phyloP scores from a whole-genome alignment of 805 yeast species.

The Cyberlindnera veronae region DNA sequence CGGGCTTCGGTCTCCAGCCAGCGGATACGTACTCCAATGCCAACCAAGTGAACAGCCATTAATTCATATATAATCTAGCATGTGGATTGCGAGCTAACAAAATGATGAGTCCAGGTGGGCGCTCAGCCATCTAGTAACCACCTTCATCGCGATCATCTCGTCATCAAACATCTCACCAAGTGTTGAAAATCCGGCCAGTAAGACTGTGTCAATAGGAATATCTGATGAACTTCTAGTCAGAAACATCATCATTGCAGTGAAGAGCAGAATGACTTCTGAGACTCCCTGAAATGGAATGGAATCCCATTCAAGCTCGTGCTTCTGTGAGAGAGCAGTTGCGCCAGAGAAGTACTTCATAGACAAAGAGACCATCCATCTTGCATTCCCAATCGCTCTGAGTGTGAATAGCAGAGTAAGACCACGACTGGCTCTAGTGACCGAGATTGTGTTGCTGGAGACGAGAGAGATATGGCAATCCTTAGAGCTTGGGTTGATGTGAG shows the following conservation, averaged over 20 bases:
- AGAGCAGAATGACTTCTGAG: background rate
- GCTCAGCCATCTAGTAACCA: background rate
- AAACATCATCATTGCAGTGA: background rate
- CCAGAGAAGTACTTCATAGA: background rate
- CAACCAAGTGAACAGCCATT: no score
- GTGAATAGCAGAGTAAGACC: background rate
- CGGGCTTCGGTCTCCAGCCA: no score
- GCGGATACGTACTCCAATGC: no score
- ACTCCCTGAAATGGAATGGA: background rate
- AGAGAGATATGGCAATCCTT: background rate
- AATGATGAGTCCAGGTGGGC: background rate
- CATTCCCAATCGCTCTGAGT: background rate
- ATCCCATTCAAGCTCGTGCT: constrained; percentile 1
- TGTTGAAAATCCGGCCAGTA: background rate
- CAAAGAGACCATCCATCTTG: background rate
- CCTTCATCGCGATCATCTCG: background rate
- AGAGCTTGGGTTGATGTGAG: background rate
- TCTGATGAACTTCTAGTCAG: background rate
- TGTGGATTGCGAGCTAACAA: no score
- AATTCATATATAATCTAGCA: no score
- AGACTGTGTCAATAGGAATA: background rate
- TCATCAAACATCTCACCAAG: background rate
- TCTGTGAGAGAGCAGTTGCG: background rate
- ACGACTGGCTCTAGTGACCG: background rate
- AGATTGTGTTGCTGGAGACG: background rate